phyloP scores from a whole-genome alignment of 164 flowering plant species.

The Vitis riparia region DNA sequence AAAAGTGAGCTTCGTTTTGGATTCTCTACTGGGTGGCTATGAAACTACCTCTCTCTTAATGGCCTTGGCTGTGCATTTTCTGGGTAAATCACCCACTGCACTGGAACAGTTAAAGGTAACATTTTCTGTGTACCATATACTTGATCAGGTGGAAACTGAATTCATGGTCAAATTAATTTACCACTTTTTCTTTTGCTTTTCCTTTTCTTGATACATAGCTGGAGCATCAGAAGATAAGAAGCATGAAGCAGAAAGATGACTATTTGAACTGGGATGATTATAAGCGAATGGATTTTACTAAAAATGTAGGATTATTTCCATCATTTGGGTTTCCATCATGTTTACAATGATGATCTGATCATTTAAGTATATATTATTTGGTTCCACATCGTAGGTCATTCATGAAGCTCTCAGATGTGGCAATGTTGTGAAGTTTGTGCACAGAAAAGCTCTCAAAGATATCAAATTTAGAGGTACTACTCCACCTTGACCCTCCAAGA shows the following conservation, averaged over 20 bases:
- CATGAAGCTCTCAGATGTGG: slow-evolving; percentile 72
- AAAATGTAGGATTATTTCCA: slow-evolving; percentile 34
- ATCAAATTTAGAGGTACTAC: slow-evolving; percentile 57
- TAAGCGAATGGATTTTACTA: slow-evolving; percentile 64
- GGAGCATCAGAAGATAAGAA: slow-evolving; percentile 55
- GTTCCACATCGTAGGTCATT: slow-evolving; percentile 43
- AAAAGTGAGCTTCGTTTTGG: slow-evolving; percentile 68
- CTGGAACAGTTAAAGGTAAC: slow-evolving; percentile 51
- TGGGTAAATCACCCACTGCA: slow-evolving; percentile 48
- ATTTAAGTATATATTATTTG: neutral
- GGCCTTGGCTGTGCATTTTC: slow-evolving; percentile 55
- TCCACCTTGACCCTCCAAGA: neutral
- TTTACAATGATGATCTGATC: slow-evolving; percentile 4
- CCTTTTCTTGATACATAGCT: slow-evolving; percentile 16
- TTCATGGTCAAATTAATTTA: neutral
- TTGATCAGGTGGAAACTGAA: neutral
- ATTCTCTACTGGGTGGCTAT: slow-evolving; percentile 68
- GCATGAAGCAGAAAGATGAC: slow-evolving; percentile 41
- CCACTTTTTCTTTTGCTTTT: neutral
- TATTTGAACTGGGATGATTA: slow-evolving; percentile 66
- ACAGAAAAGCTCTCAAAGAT: slow-evolving; percentile 73
- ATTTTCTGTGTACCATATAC: neutral
- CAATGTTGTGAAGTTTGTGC: slow-evolving; percentile 70
- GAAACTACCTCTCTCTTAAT: slow-evolving; percentile 67
- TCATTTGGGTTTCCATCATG: neutral